These are phyloP conservation scores for Stachybotrys chartarum DNA, from an alignment of 2,329 filamentous ascomycete genomes.

Conservation along the genomic window DNA sequence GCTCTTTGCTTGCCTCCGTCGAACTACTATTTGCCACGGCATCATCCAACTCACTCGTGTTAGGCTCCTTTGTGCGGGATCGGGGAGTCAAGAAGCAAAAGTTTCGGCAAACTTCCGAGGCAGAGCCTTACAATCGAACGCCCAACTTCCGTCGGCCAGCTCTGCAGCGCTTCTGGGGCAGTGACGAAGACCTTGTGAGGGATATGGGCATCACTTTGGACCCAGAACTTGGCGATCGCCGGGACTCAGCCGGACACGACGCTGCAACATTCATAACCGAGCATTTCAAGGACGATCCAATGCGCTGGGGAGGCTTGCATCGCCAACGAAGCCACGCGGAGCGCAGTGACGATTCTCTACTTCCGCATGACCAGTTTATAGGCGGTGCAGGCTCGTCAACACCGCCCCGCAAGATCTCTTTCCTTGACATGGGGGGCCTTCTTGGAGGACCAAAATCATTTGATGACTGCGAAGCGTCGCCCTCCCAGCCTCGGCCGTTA, in stretches of 20 bases:
- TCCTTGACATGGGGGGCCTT: conserved; percentile 79
- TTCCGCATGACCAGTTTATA: conserved; percentile 25
- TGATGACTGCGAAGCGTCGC: background rate
- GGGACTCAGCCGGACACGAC: conserved; percentile 14
- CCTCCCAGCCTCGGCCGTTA: conserved; percentile 19
- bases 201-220: conserved; percentile 66
- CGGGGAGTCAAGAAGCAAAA: conserved; percentile 84
- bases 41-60: conserved; percentile 80
- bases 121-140: conserved; percentile 53
- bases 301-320: conserved; percentile 41
- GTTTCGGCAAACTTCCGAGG: conserved; percentile 60
- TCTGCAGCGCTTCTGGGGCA: conserved; percentile 67
- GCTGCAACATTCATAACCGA: conserved; percentile 24
- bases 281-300: conserved; percentile 27
- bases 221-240: conserved; percentile 38
- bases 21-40: conserved; percentile 85
- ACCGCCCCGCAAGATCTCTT: conserved; percentile 50
- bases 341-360: conserved; percentile 37
- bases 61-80: conserved; percentile 89
- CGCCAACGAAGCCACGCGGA: conserved; percentile 27
- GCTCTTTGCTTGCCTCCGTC: conserved; percentile 81
- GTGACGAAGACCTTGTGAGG: conserved; percentile 82
- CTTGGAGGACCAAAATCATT: conserved; percentile 40
- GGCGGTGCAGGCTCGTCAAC: conserved; percentile 9
- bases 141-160: conserved; percentile 36